phyloP scores from a whole-genome alignment of 192 early-diverging fungal genomes.

The Backusella parvicylindrica region DNA sequence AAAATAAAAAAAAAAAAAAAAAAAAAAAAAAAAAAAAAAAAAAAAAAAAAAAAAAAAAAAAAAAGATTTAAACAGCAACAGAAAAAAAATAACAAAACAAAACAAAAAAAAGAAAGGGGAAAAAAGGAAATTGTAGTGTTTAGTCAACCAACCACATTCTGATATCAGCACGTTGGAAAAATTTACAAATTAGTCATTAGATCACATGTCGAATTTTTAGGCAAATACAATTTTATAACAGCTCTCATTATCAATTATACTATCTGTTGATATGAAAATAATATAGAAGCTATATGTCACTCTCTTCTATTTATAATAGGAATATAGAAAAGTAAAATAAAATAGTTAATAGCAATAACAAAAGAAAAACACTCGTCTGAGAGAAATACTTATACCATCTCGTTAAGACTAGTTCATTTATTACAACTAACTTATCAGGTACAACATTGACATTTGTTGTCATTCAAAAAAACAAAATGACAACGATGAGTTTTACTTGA shows the following conservation, averaged over 20 bases:
- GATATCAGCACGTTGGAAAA: not conserved
- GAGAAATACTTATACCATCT: not conserved
- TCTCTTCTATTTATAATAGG: too few species aligned
- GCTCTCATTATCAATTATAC: too few species aligned
- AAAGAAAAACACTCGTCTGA: not conserved
- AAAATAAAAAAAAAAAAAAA: not conserved
- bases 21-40: not conserved
- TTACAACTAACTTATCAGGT: not conserved
- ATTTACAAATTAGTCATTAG: not conserved
- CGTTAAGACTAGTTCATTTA: not conserved
- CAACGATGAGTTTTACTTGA: not conserved
- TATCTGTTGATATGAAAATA: too few species aligned
- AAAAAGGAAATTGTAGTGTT: not conserved
- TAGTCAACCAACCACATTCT: not conserved
- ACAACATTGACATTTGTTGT: not conserved
- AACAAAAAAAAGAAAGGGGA: not conserved
- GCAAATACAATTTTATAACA: not conserved
- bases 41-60: not conserved
- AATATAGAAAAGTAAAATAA: too few species aligned
- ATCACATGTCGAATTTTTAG: not conserved
- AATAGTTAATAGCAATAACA: too few species aligned
- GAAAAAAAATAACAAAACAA: not conserved
- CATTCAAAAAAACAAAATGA: not conserved
- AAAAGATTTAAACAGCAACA: not conserved
- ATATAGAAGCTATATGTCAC: too few species aligned